These are phyloP conservation scores for Lactifluus echinatus DNA, from an alignment of 768 basidiomycete species.

Conservation along the genomic window DNA sequence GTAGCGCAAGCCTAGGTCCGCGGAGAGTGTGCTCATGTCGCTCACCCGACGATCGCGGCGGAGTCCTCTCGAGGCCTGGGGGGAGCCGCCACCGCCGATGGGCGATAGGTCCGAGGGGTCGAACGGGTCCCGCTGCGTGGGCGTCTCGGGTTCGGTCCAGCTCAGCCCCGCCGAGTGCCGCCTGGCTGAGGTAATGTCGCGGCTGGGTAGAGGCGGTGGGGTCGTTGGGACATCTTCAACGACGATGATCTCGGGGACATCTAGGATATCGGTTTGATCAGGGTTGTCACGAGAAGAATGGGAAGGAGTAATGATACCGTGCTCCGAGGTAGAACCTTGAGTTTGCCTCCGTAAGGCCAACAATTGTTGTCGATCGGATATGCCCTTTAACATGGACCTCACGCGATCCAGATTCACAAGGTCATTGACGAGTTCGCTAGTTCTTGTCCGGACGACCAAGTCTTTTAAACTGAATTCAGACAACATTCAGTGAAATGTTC, in stretches of 20 bases:
- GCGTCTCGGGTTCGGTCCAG: conserved; percentile 24
- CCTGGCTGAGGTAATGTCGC: conserved; percentile 44
- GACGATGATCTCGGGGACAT: conserved; percentile 66
- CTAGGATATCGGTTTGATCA: conserved; percentile 26
- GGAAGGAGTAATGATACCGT: conserved; percentile 16
- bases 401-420: conserved; percentile 82
- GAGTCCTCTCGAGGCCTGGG: conserved; percentile 34
- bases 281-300: neutral
- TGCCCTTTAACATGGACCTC: conserved; percentile 67
- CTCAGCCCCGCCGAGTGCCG: conserved; percentile 14
- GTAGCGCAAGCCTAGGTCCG: conserved; percentile 39
- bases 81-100: conserved; percentile 28
- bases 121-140: conserved; percentile 31
- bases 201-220: conserved; percentile 34
- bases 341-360: conserved; percentile 41
- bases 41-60: conserved; percentile 51
- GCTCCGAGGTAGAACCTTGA: conserved; percentile 29
- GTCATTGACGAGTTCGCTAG: conserved; percentile 71
- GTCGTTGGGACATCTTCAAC: conserved; percentile 44
- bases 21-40: conserved; percentile 49
- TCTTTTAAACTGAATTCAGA: conserved; percentile 61
- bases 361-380: conserved; percentile 64
- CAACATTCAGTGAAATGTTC: neutral
- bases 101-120: conserved; percentile 34
- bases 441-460: conserved; percentile 64